Evolutionary conservation across 371 early-diverging fungal genomes (phyloP).

Genomic region (Zychaea mexicana): DNA sequence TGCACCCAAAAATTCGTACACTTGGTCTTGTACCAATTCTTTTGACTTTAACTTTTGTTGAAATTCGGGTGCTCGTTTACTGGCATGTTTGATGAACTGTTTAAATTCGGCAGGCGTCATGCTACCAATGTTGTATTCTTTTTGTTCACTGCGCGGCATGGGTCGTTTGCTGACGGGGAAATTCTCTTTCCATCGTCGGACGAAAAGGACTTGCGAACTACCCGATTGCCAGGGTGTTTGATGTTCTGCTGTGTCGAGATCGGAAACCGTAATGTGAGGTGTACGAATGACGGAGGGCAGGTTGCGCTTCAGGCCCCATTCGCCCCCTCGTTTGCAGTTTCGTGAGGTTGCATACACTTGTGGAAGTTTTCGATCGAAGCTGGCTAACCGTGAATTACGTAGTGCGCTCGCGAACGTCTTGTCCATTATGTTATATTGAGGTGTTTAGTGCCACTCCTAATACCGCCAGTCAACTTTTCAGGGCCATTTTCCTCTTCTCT

Average conservation of each 20-base stretch:
- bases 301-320: constrained; percentile 82
- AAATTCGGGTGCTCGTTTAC: constrained; percentile 55
- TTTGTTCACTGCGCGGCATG: constrained; percentile 42
- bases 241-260: constrained; percentile 76
- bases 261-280: constrained; percentile 55
- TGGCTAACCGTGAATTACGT: constrained; percentile 73
- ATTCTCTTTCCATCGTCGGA: constrained; percentile 72
- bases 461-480: no score
- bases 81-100: constrained; percentile 55
- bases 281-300: constrained; percentile 70
- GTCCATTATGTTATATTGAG: constrained; percentile 66
- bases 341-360: constrained; percentile 74
- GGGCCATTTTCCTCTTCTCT: no score
- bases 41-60: constrained; percentile 43
- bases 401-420: constrained; percentile 72
- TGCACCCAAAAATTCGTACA: constrained; percentile 32
- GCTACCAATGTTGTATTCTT: constrained; percentile 43
- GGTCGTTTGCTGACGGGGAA: constrained; percentile 65
- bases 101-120: constrained; percentile 66
- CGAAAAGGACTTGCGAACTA: constrained; percentile 48
- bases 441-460: no score
- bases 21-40: constrained; percentile 35
- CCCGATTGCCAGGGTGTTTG: constrained; percentile 75
- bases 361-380: constrained; percentile 64
- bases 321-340: constrained; percentile 57